A percentile compares a stretch with the other conserved stretches of the same genome.
Conservation (phyloP, 306 rosid genomes). For the Prunus armeniaca region DNA sequence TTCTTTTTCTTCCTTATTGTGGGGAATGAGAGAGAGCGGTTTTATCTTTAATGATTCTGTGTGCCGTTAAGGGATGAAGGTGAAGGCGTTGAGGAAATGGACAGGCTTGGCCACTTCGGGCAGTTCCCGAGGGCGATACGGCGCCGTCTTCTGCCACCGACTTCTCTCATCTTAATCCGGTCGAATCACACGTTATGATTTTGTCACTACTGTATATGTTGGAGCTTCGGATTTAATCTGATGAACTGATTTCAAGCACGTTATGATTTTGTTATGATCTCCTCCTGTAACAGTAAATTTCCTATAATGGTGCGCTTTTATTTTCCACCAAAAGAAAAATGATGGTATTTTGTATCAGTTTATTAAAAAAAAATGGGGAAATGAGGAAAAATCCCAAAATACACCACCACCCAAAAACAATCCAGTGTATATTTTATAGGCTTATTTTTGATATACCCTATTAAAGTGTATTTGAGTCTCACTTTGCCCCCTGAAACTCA, state of each 20-base stretch:
- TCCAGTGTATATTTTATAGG: no score
- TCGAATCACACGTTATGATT: background rate
- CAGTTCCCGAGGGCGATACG: slow-evolving; percentile 16
- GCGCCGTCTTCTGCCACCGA: background rate
- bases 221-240: background rate
- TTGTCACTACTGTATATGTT: background rate
- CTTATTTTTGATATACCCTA: no score
- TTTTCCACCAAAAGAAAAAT: background rate
- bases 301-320: background rate
- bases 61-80: background rate
- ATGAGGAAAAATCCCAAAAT: no score
- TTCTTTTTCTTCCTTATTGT: background rate
- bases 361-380: no score
- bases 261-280: background rate
- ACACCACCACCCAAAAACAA: no score
- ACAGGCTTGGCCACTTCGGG: background rate
- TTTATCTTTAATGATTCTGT: background rate
- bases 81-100: background rate
- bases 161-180: background rate
- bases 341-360: no score
- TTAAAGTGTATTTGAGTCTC: no score
- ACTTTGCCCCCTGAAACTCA: no score
- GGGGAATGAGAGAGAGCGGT: background rate
- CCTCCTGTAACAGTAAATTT: background rate
- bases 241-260: background rate